phyloP scores from a whole-genome alignment of 148 eudicot species.

The Cornus florida region DNA sequence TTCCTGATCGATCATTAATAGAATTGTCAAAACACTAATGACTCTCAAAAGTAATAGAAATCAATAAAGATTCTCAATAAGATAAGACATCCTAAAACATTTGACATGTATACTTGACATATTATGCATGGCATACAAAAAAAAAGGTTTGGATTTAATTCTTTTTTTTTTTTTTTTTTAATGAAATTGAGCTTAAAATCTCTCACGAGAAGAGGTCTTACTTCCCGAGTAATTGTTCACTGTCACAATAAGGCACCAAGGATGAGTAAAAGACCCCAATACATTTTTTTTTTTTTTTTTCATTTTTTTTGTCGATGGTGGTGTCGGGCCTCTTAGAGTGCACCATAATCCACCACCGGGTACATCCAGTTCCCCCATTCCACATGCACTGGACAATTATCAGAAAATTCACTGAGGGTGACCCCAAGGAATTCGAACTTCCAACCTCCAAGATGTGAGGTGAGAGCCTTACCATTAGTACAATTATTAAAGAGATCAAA shows the following conservation, averaged over 20 bases:
- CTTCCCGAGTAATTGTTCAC: not conserved
- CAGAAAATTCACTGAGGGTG: no score
- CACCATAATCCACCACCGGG: no score
- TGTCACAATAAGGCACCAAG: not conserved
- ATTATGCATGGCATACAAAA: not conserved
- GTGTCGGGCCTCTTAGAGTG: no score
- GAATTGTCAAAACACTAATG: conserved; percentile 1
- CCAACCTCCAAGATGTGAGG: no score
- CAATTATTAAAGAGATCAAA: not conserved
- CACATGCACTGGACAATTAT: no score
- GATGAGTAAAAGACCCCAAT: not conserved
- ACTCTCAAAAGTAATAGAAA: not conserved
- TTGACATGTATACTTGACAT: not conserved
- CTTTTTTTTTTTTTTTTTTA: not conserved
- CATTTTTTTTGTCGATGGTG: no score
- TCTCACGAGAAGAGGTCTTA: conserved; percentile 2
- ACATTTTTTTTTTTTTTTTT: no score
- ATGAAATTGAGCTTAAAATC: not conserved
- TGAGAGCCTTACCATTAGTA: not conserved
- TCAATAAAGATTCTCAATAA: conserved; percentile 2
- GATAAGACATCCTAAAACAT: not conserved
- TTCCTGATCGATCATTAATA: conserved; percentile 47
- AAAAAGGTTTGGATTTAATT: not conserved
- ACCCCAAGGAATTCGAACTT: no score
- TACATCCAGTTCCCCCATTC: no score